These are phyloP conservation scores for Bacterosira constricta DNA, from an alignment of 108 stramenopile species.

Conservation along the genomic window DNA sequence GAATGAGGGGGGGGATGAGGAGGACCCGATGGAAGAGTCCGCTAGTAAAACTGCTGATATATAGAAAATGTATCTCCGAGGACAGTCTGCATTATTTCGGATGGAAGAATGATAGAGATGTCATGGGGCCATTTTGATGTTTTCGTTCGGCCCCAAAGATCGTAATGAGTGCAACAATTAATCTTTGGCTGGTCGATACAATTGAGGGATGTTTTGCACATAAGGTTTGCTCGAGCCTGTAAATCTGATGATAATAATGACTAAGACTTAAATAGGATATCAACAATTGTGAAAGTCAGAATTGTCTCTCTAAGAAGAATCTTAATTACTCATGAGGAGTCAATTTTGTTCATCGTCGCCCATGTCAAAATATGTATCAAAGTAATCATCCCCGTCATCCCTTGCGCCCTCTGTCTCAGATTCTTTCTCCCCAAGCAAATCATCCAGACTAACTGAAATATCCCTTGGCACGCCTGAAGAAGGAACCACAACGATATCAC, in stretches of 20 bases:
- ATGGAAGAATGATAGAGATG: background rate
- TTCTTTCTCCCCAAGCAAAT: conserved; percentile 24
- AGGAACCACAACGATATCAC: conserved; percentile 29
- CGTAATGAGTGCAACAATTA: too few species aligned
- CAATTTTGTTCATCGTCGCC: conserved; percentile 7
- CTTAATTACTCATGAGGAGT: background rate
- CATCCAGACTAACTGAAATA: conserved; percentile 39
- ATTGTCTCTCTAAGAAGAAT: background rate
- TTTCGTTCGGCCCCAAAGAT: too few species aligned
- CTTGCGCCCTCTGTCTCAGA: background rate
- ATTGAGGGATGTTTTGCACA: background rate
- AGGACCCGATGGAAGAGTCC: background rate
- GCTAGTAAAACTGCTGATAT: background rate
- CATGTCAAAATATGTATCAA: conserved; percentile 32
- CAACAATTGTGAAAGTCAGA: background rate
- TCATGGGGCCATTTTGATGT: background rate
- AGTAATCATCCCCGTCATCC: conserved; percentile 23
- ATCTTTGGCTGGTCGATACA: background rate
- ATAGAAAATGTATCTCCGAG: background rate
- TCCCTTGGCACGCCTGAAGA: conserved; percentile 43
- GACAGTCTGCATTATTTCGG: background rate
- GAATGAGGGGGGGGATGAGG: conserved; percentile 1
- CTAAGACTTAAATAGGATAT: background rate
- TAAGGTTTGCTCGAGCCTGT: background rate
- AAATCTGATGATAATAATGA: background rate